Evolutionary conservation across 768 basidiomycete genomes (phyloP).

Genomic region (Suillus discolor): DNA sequence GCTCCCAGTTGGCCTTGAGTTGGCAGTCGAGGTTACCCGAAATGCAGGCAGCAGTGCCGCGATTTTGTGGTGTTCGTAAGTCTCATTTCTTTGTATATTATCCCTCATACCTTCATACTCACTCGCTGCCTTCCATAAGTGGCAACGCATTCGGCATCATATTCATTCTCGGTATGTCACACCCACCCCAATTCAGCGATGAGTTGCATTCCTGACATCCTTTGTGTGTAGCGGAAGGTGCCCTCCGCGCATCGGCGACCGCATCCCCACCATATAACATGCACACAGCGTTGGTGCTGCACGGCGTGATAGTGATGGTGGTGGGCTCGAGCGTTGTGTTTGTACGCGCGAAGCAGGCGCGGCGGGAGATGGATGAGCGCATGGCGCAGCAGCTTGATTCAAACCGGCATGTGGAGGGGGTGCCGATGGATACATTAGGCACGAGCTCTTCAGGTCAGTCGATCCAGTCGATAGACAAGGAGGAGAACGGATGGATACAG

Average conservation of each 20-base stretch:
- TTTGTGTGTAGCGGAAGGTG: constrained; percentile 52
- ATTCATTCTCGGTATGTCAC: constrained; percentile 58
- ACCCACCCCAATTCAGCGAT: not conserved
- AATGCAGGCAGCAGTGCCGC: constrained; percentile 80
- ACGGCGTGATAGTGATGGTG: constrained; percentile 51
- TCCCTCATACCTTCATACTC: not conserved
- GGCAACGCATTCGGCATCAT: constrained; percentile 68
- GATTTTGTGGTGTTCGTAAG: constrained; percentile 74
- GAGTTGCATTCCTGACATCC: constrained; percentile 3
- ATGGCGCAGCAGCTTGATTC: constrained; percentile 32
- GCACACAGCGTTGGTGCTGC: constrained; percentile 67
- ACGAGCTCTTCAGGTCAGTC: not conserved
- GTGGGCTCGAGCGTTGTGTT: constrained; percentile 48
- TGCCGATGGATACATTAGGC: not conserved
- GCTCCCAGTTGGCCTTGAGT: constrained; percentile 76
- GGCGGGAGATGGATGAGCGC: constrained; percentile 63
- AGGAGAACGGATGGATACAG: constrained; percentile 33
- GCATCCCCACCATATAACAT: constrained; percentile 77
- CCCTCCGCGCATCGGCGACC: constrained; percentile 60
- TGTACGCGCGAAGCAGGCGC: constrained; percentile 59
- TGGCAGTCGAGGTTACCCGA: constrained; percentile 77
- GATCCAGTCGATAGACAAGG: not conserved
- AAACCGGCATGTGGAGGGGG: not conserved
- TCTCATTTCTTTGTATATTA: constrained; percentile 12
- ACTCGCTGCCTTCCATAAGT: constrained; percentile 33